phyloP scores from a whole-genome alignment of 805 yeast genomes.

The Candida loeiensis region DNA sequence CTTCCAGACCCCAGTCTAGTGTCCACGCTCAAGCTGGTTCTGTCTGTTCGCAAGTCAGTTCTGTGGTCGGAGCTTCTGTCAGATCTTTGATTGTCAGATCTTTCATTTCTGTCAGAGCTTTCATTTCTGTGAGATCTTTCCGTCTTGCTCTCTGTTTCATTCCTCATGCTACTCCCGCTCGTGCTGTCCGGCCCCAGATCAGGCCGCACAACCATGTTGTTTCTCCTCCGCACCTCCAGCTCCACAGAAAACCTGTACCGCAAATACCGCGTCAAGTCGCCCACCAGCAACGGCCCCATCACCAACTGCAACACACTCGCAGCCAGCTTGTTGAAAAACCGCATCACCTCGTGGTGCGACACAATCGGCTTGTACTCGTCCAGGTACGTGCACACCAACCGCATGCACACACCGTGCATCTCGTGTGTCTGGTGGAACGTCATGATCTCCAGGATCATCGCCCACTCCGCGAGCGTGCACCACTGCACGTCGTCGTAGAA shows the following conservation, averaged over 20 bases:
- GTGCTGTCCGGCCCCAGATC: too few species aligned
- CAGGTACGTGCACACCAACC: slow-evolving; percentile 9
- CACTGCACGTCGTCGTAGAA: slow-evolving; percentile 47
- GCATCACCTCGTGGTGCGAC: slow-evolving; percentile 2
- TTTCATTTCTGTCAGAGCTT: too few species aligned
- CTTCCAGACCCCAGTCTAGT: not conserved
- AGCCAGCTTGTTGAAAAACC: slow-evolving; percentile 2
- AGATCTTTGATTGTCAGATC: too few species aligned
- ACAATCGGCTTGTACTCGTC: slow-evolving; percentile 6
- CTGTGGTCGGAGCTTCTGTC: not conserved
- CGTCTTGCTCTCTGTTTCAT: too few species aligned
- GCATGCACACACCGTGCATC: slow-evolving; percentile 10
- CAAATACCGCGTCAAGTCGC: slow-evolving; percentile 9
- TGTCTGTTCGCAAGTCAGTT: not conserved
- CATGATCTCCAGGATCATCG: slow-evolving; percentile 26
- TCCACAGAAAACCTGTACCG: slow-evolving; percentile 3
- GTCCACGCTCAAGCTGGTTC: not conserved
- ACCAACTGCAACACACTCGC: slow-evolving; percentile 11
- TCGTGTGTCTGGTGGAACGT: slow-evolving; percentile 14
- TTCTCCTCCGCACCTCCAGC: not conserved
- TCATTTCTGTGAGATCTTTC: too few species aligned
- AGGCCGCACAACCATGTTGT: too few species aligned
- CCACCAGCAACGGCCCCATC: slow-evolving; percentile 9
- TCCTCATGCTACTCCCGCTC: too few species aligned
- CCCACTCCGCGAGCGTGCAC: slow-evolving; percentile 34